Evolutionary conservation across 345 rosid genomes (phyloP).

Genomic region (Gossypium raimondii): DNA sequence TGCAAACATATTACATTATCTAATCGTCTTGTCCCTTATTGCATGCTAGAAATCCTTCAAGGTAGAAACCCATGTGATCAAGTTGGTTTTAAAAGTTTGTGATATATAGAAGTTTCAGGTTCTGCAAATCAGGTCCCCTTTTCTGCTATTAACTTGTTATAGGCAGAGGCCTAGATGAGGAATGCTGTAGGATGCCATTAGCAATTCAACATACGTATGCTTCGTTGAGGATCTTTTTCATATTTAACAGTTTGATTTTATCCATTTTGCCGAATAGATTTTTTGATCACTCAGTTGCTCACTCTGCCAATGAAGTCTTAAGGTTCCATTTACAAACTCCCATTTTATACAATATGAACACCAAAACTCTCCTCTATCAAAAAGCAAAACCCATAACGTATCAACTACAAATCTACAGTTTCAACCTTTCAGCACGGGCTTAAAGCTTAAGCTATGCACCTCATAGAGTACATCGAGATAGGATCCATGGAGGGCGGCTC

Average conservation of each 20-base stretch:
- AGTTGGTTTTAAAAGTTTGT: background rate
- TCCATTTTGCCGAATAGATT: background rate
- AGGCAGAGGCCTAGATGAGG: background rate
- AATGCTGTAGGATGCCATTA: background rate
- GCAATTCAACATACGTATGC: background rate
- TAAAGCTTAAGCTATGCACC: slow-evolving; percentile 41
- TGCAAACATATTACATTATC: background rate
- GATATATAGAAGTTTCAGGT: too few relatives aligned
- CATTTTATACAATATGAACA: background rate
- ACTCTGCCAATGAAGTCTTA: background rate
- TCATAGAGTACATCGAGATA: slow-evolving; percentile 38
- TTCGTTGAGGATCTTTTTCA: background rate
- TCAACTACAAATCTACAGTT: background rate
- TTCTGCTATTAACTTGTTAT: too few relatives aligned
- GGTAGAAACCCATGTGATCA: background rate
- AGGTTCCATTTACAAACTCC: slow-evolving; percentile 1
- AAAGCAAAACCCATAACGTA: background rate
- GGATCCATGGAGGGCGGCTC: slow-evolving; percentile 28
- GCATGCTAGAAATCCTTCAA: background rate
- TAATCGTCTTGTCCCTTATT: background rate
- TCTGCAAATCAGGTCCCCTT: background rate
- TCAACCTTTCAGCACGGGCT: background rate
- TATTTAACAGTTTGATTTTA: background rate
- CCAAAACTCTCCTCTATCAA: background rate
- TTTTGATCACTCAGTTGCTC: background rate